Evolutionary conservation across 108 stramenopile species (phyloP), one percentile per base, ranked within the genome.

Genomic region (Skeletonema menzelii): DNA sequence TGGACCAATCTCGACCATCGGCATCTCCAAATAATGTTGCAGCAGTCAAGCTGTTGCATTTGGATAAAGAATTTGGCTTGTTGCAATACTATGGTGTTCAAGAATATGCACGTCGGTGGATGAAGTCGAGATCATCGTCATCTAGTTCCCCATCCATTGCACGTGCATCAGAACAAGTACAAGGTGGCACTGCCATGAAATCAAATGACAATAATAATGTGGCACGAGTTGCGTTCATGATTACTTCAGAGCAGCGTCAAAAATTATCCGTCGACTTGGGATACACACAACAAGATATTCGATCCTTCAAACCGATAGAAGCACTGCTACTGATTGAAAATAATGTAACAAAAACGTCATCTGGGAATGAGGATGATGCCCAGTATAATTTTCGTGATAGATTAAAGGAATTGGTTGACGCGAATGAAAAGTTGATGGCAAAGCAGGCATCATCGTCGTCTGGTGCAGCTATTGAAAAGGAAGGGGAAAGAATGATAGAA

Each of bases 271-370:
- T n/a, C 22, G 53, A 68, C 13, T 53, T 80, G 53, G 79, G 79
- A 27, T 80, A 80, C 49, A 57, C 55, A 4, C 20, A 67, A 15
- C 58, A 80, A 55, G 79, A 80, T 27, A 80, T 80, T 44, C 73
- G 73, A 11, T 27, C 63, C 14, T 75, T 80, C 38, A 80, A 80
- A 34, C 79, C 79, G 12, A 72, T 80, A 14, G 79, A 80, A 57
- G 73, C 79, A 13, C 30, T 80, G 20, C 31, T 80, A 60, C 63
- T 80, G 27, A 31, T 74, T 59, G 72, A 75, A 37, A 32, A 80
- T 59, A 28, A 49, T 19, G 70, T 80, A 0, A 65, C 35, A 46
- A 72, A 46, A 66, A 53, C 22, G 24, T 53, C 49, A 17, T n/a
- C 3, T 47, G 40, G 12, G 3, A 70, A 59, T 56, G 59, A 27